phyloP scores from a whole-genome alignment of 164 flowering plant genomes.

The Litsea cubeba region DNA sequence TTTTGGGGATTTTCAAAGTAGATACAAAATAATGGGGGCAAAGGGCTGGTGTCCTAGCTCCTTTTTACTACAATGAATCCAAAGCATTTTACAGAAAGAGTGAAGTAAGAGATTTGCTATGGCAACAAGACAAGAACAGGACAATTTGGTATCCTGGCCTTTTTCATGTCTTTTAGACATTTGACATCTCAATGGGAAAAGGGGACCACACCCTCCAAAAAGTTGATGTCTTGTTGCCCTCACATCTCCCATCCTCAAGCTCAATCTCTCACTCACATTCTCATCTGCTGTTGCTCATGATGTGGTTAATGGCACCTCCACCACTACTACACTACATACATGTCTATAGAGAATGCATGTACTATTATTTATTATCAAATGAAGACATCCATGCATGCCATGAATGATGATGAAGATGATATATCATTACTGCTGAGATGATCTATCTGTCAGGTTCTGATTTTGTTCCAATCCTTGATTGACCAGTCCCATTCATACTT shows the following conservation, averaged over 20 bases:
- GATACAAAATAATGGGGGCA: neutral
- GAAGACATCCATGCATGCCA: neutral
- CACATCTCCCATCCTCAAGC: neutral
- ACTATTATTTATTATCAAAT: no score
- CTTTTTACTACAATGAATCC: neutral
- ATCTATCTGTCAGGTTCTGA: neutral
- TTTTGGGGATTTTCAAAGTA: neutral
- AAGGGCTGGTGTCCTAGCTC: neutral
- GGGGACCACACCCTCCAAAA: neutral
- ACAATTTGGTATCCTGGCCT: neutral
- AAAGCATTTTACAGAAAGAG: neutral
- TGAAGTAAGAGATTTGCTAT: neutral
- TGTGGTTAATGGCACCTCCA: no score
- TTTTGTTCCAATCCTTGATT: constrained; percentile 1
- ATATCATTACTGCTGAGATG: neutral
- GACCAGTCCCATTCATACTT: constrained; percentile 11
- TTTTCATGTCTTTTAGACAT: constrained; percentile 3
- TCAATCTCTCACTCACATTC: no score
- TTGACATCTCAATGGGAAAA: neutral
- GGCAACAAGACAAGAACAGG: neutral
- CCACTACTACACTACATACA: no score
- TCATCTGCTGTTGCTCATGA: no score
- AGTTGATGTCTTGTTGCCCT: neutral
- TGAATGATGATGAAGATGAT: neutral
- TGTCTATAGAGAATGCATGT: neutral